Conservation (phyloP, 2,329 filamentous ascomycete species). For the Neofusicoccum sp. region DNA sequence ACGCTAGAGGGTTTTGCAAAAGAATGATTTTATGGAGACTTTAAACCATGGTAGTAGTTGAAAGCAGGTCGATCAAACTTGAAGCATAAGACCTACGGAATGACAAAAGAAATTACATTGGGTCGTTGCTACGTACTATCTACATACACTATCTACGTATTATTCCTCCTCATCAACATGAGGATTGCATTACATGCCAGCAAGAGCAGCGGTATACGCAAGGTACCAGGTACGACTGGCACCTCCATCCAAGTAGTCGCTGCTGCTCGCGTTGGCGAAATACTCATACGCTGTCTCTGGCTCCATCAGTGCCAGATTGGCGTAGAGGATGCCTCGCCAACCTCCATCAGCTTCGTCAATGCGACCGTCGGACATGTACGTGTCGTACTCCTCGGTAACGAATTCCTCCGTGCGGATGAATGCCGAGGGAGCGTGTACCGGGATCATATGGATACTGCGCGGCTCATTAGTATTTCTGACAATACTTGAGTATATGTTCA, state of each 20-base stretch:
- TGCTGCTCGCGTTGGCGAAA: constrained; percentile 56
- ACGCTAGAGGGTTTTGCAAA: too few species aligned
- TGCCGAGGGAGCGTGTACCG: constrained; percentile 67
- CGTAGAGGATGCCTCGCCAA: constrained; percentile 83
- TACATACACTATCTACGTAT: too few species aligned
- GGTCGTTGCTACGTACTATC: too few species aligned
- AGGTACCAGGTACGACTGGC: constrained; percentile 51
- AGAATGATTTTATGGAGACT: too few species aligned
- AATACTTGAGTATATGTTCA: not conserved
- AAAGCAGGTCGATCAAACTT: too few species aligned
- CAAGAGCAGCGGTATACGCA: constrained; percentile 34
- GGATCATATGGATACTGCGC: constrained; percentile 78
- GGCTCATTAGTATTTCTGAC: too few species aligned
- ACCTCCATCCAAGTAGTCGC: constrained; percentile 67
- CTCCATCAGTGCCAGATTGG: constrained; percentile 76
- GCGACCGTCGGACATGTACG: constrained; percentile 69
- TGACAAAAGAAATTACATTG: too few species aligned
- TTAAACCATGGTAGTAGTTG: too few species aligned
- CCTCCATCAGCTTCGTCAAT: constrained; percentile 66
- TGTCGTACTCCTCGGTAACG: constrained; percentile 71
- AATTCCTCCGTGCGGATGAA: constrained; percentile 70
- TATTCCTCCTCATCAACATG: too few species aligned
- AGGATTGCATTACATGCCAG: too few species aligned
- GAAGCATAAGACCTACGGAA: too few species aligned
- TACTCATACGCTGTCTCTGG: constrained; percentile 69